Evolutionary conservation across 2,329 filamentous ascomycete species (phyloP), one percentile per base, ranked within the genome.

Genomic region (Raffaelea ambrosiae): DNA sequence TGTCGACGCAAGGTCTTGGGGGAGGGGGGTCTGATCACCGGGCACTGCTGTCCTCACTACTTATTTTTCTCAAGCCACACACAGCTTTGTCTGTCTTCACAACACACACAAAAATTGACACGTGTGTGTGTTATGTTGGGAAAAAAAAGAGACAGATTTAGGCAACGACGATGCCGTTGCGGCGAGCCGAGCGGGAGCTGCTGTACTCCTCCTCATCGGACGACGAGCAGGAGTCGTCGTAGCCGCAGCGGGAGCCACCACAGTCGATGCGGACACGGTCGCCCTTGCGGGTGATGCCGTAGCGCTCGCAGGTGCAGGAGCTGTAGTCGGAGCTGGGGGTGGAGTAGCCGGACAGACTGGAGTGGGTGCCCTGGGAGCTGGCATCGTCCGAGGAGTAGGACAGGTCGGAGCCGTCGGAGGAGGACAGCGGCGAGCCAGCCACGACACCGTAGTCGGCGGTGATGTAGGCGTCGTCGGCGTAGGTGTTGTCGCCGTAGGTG

Each of bases 221-320:
- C 58, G 77, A 84, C 57, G 82, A 88, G 74, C 83, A 88, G 48
- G 72, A 77, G 60, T 87, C 83, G 55, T 77, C 79, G 70, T 86
- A 93, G 61, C 88, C 87, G 70, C 91, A 96, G 64, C 88, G 84
- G 53, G 82, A 74, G 58, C 91, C 91, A 58, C 89, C 89, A 63
- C 91, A 97, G 79, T 96, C 90, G 66, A 96, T 82, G 79, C 91
- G 93, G 77, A 97, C 86, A 61, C 90, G 84, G 67, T 94, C 86
- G 63, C 90, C 89, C 66, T 84, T 83, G 70, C 89, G 86, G 55
- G 90, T 96, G 74, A 97, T 95, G 59, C 90, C 91, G 73, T 93
- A 96, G 71, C 90, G 87, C 68, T 96, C 88, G 72, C 91, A 97
- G 55, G 84, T 89, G 81, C 93, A 97, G 65, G 77, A 78, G 61